A percentile compares a stretch with the other conserved stretches of the same genome.
phyloP scores from a whole-genome alignment of 306 rosid species.

The Calophaca sinica region DNA sequence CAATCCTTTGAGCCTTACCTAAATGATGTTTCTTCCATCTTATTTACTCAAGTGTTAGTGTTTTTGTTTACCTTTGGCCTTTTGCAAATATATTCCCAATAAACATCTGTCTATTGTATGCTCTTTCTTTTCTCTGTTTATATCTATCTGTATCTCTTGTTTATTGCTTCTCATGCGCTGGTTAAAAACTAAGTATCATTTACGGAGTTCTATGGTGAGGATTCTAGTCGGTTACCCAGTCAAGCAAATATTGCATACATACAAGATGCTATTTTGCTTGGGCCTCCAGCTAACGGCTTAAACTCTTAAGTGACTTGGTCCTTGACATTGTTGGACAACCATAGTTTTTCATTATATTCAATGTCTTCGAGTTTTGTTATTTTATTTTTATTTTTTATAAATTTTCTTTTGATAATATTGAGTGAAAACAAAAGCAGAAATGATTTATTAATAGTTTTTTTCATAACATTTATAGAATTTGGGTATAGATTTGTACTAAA shows the following conservation, averaged over 20 bases:
- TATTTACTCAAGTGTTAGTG: constrained; percentile 11
- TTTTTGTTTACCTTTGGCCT: constrained; percentile 24
- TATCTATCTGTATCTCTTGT: background rate
- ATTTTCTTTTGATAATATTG: constrained; percentile 12
- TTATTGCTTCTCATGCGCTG: background rate
- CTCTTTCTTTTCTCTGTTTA: background rate
- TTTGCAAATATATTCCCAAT: background rate
- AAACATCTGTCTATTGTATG: constrained; percentile 9
- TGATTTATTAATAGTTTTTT: background rate
- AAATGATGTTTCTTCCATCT: constrained; percentile 30
- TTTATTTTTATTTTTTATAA: background rate
- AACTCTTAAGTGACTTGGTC: too few species aligned
- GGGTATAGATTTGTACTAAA: background rate
- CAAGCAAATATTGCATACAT: background rate
- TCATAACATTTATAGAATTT: background rate
- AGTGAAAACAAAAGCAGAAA: constrained; percentile 6
- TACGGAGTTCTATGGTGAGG: background rate
- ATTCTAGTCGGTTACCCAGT: constrained; percentile 1
- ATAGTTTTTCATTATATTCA: constrained; percentile 1
- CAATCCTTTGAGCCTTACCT: constrained; percentile 20
- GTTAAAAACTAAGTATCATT: constrained; percentile 12
- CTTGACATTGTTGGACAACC: too few species aligned
- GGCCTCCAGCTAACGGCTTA: background rate
- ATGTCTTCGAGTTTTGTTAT: background rate
- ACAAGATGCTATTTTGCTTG: background rate